Base-by-base conservation (phyloP, 768 basidiomycete genomes). In the Lactarius trivialis region DNA sequence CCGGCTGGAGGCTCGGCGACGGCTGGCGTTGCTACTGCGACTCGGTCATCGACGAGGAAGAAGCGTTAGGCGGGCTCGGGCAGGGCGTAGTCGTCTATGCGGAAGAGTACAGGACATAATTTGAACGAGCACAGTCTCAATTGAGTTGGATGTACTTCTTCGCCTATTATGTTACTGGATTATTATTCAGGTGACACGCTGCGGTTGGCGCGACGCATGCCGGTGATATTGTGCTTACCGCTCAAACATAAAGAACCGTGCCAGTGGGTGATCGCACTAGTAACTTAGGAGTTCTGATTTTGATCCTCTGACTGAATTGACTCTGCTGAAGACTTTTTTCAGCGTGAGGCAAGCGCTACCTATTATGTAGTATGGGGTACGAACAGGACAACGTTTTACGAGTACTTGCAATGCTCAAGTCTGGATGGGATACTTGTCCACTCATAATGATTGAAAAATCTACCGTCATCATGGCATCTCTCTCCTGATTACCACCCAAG, bases 1-100 rank as follows among this genome's bases (percentile, higher is more conserved):
- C 34, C 57, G 3, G 57, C 54, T 3, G 63, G 63, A 5, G 48
- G 48, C 11, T 70, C 71, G 28, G 68, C 60, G 34, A 60, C 68
- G 36, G 64, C 74, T 39, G 66, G 60, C n/a, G 39, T 52, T 6
- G 53, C 36, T 28, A 41, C 55, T 14, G 57, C 61, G 48, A 64
- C 63, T 1, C 50, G 60, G 15, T 59, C 65, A 24, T 59, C 58
- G 30, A 60, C 55, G 37, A 55, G 63, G 49, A 66, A 39, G 63
- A 60, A 60, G 24, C 58, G 65, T 17, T 64, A 59, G 53, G 15
- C 6, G 5, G n/a, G 41, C 41, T 9, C 41, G n/a, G 9, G 9
- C 6, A 12, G 45, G 17, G 48, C 17, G 33, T 45, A 26, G 33
- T 11, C 26, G 11, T 26, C 19, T 24, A 11, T 21, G 34, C 21